Evolutionary conservation across 768 basidiomycete species (phyloP).

Genomic region (Coprinellus aureogranulatus): DNA sequence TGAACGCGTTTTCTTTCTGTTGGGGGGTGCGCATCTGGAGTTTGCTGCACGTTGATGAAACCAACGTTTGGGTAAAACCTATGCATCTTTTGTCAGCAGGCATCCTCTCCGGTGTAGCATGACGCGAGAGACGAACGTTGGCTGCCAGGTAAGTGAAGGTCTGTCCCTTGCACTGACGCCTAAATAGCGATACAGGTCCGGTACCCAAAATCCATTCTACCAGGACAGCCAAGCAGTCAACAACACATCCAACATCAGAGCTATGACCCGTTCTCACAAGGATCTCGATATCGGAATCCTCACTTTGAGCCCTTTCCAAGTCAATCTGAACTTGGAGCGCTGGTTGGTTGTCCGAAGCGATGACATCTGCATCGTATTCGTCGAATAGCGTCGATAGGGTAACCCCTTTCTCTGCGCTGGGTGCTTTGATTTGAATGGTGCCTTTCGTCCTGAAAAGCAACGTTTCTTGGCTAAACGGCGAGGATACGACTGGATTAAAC

Average conservation of each 20-base stretch:
- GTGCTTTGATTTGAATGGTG: background rate
- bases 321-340: constrained; percentile 1
- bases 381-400: background rate
- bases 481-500: no score
- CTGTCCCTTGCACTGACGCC: background rate
- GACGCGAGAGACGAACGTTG: no score
- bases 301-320: background rate
- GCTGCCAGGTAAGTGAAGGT: no score
- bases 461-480: no score
- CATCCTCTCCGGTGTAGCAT: no score
- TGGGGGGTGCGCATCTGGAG: background rate
- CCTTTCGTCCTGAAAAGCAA: constrained; percentile 8
- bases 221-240: no score
- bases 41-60: background rate
- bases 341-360: background rate
- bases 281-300: background rate
- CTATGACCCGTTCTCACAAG: no score
- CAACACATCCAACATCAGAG: no score
- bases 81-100: no score
- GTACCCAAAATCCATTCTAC: constrained; percentile 2
- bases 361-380: background rate
- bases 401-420: background rate
- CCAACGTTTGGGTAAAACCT: background rate
- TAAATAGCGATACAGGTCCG: background rate
- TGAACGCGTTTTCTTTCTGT: constrained; percentile 2